Evolutionary conservation across 768 basidiomycete genomes (phyloP).

Genomic region (Infundibulicybe gibba): DNA sequence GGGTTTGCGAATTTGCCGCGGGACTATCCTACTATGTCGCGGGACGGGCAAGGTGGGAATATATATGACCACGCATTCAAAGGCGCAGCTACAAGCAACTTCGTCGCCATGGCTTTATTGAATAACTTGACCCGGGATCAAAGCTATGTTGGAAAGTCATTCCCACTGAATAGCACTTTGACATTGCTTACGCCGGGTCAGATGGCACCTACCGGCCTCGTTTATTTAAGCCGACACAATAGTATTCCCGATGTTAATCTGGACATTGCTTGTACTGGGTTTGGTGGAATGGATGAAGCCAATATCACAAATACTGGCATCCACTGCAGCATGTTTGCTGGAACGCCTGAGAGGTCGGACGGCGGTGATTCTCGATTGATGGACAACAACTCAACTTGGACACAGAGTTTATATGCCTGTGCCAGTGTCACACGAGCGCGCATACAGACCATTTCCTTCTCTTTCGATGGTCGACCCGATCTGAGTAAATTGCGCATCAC

Average conservation of each 20-base stretch:
- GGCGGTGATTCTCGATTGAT: conserved; percentile 11
- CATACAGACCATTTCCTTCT: conserved; percentile 9
- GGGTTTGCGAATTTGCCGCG: conserved; percentile 13
- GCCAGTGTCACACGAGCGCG: conserved; percentile 12
- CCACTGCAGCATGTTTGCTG: conserved; percentile 13
- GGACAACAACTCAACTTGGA: conserved; percentile 15
- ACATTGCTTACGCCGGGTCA: conserved; percentile 4
- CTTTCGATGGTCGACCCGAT: conserved; percentile 8
- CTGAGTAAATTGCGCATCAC: conserved; percentile 4
- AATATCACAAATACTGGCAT: conserved; percentile 18
- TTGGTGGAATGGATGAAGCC: conserved; percentile 11
- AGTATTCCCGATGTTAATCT: neutral
- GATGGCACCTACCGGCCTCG: conserved; percentile 1
- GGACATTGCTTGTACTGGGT: conserved; percentile 10
- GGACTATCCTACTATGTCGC: conserved; percentile 7
- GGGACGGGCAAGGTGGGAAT: conserved; percentile 16
- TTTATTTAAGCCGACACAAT: neutral
- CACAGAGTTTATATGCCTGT: conserved; percentile 12
- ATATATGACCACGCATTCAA: conserved; percentile 16
- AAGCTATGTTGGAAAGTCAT: conserved; percentile 9
- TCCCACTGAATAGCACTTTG: conserved; percentile 2
- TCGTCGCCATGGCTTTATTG: conserved; percentile 8
- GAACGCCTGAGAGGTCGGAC: conserved; percentile 14
- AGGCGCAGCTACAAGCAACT: conserved; percentile 16
- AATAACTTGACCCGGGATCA: conserved; percentile 11